These are phyloP conservation scores for Pseudogymnoascus sp. DNA, from an alignment of 2,329 filamentous ascomycete genomes.

Conservation along the genomic window DNA sequence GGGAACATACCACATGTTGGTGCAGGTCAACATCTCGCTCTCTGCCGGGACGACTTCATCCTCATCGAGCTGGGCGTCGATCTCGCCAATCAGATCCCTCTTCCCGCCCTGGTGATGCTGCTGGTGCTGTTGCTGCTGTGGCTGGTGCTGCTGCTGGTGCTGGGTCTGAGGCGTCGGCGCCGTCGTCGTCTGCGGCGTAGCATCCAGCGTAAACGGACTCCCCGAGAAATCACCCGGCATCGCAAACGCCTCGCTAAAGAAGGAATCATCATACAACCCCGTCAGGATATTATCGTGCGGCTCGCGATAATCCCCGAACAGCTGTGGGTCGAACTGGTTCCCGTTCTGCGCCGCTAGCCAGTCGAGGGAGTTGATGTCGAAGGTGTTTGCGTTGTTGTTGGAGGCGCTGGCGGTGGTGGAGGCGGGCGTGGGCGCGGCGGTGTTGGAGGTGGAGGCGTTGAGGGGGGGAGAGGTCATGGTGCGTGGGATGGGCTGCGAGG, in stretches of 20 bases:
- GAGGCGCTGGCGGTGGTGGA: slow-evolving; percentile 16
- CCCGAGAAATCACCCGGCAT: slow-evolving; percentile 62
- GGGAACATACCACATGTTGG: slow-evolving; percentile 72
- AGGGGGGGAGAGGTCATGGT: slow-evolving; percentile 26
- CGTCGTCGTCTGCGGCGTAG: slow-evolving; percentile 23
- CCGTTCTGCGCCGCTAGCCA: slow-evolving; percentile 75
- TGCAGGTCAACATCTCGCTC: slow-evolving; percentile 67
- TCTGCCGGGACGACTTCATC: slow-evolving; percentile 58
- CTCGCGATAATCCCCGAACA: slow-evolving; percentile 90
- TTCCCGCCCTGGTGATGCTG: slow-evolving; percentile 33
- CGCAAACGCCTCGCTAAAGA: slow-evolving; percentile 58
- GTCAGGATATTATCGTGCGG: slow-evolving; percentile 77
- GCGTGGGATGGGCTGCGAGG: slow-evolving; percentile 43
- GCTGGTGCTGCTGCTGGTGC: slow-evolving; percentile 2
- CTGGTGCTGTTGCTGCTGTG: not conserved
- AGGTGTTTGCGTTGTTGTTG: slow-evolving; percentile 23
- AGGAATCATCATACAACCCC: slow-evolving; percentile 49
- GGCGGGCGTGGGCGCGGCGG: not conserved
- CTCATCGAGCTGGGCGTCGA: slow-evolving; percentile 66
- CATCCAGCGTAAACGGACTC: slow-evolving; percentile 67
- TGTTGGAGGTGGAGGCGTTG: slow-evolving; percentile 15
- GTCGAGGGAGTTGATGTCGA: slow-evolving; percentile 52
- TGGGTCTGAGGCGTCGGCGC: not conserved
- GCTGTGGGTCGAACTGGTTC: slow-evolving; percentile 79
- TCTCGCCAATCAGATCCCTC: slow-evolving; percentile 66